Evolutionary conservation across 495 filamentous ascomycete species (phyloP).

Genomic region (Aspergillus haitiensis): DNA sequence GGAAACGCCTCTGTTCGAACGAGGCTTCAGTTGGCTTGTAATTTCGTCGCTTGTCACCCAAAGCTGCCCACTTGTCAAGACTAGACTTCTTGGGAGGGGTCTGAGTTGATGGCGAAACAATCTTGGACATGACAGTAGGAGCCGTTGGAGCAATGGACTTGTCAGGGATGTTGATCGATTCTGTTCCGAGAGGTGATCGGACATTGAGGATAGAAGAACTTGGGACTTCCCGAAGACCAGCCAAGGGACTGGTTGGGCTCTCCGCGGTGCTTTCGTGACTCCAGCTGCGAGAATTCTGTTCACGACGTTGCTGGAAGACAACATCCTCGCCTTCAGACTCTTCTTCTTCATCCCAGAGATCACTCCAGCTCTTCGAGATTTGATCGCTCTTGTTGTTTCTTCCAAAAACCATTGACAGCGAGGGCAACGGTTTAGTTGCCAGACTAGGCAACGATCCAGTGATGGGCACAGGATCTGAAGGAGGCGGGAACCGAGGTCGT

Average conservation of each 20-base stretch:
- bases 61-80: conserved; percentile 82
- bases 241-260: conserved; percentile 28
- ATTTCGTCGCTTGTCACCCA: conserved; percentile 77
- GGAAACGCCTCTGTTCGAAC: conserved; percentile 43
- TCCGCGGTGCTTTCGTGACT: conserved; percentile 68
- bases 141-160: conserved; percentile 56
- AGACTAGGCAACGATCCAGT: conserved; percentile 77
- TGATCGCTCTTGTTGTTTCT: conserved; percentile 65
- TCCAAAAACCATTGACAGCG: conserved; percentile 76
- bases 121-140: conserved; percentile 68
- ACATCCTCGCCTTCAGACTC: conserved; percentile 64
- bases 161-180: conserved; percentile 35
- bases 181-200: conserved; percentile 21
- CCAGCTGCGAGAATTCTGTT: conserved; percentile 77
- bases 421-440: conserved; percentile 61
- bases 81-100: conserved; percentile 54
- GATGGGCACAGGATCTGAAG: conserved; percentile 58
- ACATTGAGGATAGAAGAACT: conserved; percentile 54
- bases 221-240: conserved; percentile 45
- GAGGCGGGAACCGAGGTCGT: conserved; percentile 40
- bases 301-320: conserved; percentile 60
- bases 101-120: conserved; percentile 50
- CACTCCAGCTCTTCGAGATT: conserved; percentile 96
- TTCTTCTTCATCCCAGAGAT: conserved; percentile 92
- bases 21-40: conserved; percentile 51